Conservation (phyloP, 2,329 filamentous ascomycete species). For the Sclerotinia subarctica region DNA sequence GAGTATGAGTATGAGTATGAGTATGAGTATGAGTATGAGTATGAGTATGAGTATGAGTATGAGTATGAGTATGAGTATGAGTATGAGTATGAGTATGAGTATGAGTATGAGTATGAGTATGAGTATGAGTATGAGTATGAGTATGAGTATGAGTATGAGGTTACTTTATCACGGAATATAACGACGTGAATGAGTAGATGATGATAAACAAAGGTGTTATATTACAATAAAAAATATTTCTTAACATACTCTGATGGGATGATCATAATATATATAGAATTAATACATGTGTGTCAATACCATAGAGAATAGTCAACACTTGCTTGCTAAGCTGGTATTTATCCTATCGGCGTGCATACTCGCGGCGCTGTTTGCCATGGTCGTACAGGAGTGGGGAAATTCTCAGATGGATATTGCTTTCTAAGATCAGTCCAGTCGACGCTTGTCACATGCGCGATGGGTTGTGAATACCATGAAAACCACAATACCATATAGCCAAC, state of each 20-base stretch:
- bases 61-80: no score
- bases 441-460: neutral
- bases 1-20: no score
- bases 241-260: neutral
- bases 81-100: no score
- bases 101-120: no score
- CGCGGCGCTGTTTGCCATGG: neutral
- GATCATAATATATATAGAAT: neutral
- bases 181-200: no score
- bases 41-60: no score
- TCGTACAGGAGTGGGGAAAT: constrained; percentile 6
- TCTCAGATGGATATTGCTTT: neutral
- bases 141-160: no score
- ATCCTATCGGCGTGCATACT: neutral
- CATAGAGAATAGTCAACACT: neutral
- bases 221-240: neutral
- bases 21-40: no score
- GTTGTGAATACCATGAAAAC: neutral
- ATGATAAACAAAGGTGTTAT: no score
- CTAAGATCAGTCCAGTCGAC: neutral
- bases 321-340: neutral
- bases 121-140: no score
- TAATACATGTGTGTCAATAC: no score
- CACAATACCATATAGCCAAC: neutral
- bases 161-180: no score